Evolutionary conservation across 306 rosid species (phyloP).

Genomic region (Cyclanthera cordifolia): DNA sequence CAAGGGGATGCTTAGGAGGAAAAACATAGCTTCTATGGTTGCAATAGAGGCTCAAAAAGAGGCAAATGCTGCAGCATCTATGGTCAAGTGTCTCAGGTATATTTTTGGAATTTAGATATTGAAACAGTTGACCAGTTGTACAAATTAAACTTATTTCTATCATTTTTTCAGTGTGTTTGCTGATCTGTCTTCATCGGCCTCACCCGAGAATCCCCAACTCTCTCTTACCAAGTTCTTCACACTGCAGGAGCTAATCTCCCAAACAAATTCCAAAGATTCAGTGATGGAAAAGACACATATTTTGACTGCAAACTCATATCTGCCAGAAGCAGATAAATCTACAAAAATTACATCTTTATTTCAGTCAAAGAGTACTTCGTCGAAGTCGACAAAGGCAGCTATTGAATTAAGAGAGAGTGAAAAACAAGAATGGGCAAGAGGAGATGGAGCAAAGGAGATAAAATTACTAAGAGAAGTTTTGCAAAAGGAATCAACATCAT

Average conservation of each 20-base stretch:
- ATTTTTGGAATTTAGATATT: neutral
- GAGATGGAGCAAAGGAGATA: conserved; percentile 44
- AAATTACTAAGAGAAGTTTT: conserved; percentile 44
- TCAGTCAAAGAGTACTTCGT: conserved; percentile 24
- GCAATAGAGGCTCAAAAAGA: conserved; percentile 80
- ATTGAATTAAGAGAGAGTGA: conserved; percentile 36
- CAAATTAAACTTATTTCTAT: neutral
- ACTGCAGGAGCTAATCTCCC: conserved; percentile 50
- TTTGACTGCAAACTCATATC: conserved; percentile 23
- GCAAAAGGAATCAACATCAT: conserved; percentile 57
- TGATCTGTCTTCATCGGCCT: conserved; percentile 52
- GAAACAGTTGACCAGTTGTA: neutral
- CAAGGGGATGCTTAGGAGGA: conserved; percentile 80
- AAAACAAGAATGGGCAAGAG: conserved; percentile 78
- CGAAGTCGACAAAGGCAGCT: conserved; percentile 29
- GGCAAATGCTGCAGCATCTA: conserved; percentile 54
- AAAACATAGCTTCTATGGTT: conserved; percentile 63
- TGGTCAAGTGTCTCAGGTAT: conserved; percentile 73
- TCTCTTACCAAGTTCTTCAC: conserved; percentile 57
- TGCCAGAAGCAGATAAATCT: conserved; percentile 36
- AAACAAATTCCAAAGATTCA: conserved; percentile 29
- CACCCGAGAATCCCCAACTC: conserved; percentile 60
- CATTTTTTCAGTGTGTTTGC: conserved; percentile 48
- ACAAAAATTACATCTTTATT: conserved; percentile 24
- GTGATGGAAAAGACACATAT: conserved; percentile 37